Conservation (phyloP, 2,329 filamentous ascomycete species). For the Xylariaceae sp. region DNA sequence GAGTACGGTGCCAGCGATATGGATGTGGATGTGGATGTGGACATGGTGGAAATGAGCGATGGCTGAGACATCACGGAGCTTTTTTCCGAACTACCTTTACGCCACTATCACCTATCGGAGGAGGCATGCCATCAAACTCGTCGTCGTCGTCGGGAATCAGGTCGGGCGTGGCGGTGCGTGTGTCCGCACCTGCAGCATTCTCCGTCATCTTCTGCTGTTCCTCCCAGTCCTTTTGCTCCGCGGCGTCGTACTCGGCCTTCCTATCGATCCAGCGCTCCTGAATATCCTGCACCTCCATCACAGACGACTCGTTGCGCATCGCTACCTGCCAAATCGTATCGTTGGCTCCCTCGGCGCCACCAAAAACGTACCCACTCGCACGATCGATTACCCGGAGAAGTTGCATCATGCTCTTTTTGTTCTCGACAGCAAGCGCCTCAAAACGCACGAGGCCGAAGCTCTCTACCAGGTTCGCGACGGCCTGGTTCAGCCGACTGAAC, state of each 20-base stretch:
- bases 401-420: slow-evolving; percentile 95
- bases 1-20: slow-evolving; percentile 44
- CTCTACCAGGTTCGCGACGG: slow-evolving; percentile 81
- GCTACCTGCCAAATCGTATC: slow-evolving; percentile 97
- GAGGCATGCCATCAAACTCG: slow-evolving; percentile 51
- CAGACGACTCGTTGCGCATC: slow-evolving; percentile 70
- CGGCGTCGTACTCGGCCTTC: slow-evolving; percentile 80
- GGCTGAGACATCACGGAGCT: slow-evolving; percentile 25
- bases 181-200: slow-evolving; percentile 33
- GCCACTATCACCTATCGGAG: slow-evolving; percentile 51
- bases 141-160: slow-evolving; percentile 35
- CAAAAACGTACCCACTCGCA: slow-evolving; percentile 90
- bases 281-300: slow-evolving; percentile 81
- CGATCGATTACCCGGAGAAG: slow-evolving; percentile 85
- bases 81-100: slow-evolving; percentile 68
- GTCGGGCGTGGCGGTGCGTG: slow-evolving; percentile 33
- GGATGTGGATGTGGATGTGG: slow-evolving; percentile 34
- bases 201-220: slow-evolving; percentile 60
- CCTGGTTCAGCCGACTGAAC: slow-evolving; percentile 79
- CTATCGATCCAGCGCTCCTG: slow-evolving; percentile 95
- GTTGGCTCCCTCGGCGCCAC: slow-evolving; percentile 83
- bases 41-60: slow-evolving; percentile 31
- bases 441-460: slow-evolving; percentile 87
- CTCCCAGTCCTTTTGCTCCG: slow-evolving; percentile 70
- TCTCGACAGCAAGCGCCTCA: slow-evolving; percentile 91